Evolutionary conservation across 345 rosid species (phyloP), one percentile per base, ranked within the genome.

Genomic region (Murraya paniculata): DNA sequence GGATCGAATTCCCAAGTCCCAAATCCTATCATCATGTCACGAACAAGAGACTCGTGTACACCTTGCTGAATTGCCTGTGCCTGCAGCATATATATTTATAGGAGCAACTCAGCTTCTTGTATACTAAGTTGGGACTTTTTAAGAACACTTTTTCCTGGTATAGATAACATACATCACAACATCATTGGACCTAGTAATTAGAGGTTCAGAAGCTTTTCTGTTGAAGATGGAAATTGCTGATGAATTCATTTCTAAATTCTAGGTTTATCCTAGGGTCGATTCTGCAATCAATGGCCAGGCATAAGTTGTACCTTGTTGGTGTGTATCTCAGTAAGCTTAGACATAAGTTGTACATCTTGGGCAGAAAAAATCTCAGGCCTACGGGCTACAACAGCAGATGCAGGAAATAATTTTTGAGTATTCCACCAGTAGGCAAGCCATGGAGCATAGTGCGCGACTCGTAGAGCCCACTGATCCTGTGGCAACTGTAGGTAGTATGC

Each of bases 1-100:
- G 97, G 97, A 77, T 86, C 89, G 18, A 91, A 92, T 67, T 91
- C 98, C 98, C 97, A 94, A 30, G 68, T 84, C 68, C 96, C 94
- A 71, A 91, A 94, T 57, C 86, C 90, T 2, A 91, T 71, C 59
- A 67, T 91, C 86, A 92, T 64, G 81, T 94, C 97, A 4, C 87
- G 85, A 69, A 87, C 84, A 10, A 90, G 33, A 21, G 97, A 89
- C 81, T 90, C 96, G 1, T 61, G 75, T 16, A 27, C 89, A n/a
- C 98, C 97, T 82, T 91, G 97, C 70, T 88, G 91, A 72, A 59
- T 68, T 18, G 68, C 75, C 48, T 71, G 56, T 24, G 68, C 64
- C 92, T 86, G 85, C 27, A 81, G 24, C 38, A 57, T 19, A 72
- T 53, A 73, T 38, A n/a, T n/a, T n/a, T n/a, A 24, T 11, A 45